Conservation (phyloP, 805 yeast genomes). For the Candida saitoana region DNA sequence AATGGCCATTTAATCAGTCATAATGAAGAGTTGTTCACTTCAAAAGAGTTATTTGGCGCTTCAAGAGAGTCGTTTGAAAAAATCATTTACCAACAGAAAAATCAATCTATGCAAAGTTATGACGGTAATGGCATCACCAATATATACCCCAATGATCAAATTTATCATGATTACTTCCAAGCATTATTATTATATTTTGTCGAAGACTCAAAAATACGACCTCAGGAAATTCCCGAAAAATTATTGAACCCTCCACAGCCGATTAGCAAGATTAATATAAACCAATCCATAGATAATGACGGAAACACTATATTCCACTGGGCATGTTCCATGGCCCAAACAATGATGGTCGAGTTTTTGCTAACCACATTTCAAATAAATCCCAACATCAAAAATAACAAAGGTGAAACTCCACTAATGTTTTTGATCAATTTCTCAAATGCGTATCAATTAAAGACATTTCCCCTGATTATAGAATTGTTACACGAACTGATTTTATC, state of each 20-base stretch:
- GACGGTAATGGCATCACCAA: constrained; percentile 26
- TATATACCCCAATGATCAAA: constrained; percentile 31
- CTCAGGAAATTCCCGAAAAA: constrained; percentile 29
- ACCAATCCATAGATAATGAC: constrained; percentile 85
- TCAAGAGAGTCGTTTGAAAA: constrained; percentile 36
- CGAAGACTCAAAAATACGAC: constrained; percentile 34
- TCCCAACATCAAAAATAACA: constrained; percentile 67
- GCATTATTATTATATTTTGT: constrained; percentile 49
- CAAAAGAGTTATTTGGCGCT: constrained; percentile 40
- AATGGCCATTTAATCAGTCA: constrained; percentile 10
- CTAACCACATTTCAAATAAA: constrained; percentile 67
- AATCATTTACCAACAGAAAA: constrained; percentile 16
- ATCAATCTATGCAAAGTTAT: constrained; percentile 2
- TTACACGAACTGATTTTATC: constrained; percentile 33
- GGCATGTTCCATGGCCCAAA: constrained; percentile 88
- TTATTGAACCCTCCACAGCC: constrained; percentile 55
- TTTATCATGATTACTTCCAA: constrained; percentile 39
- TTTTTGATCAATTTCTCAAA: constrained; percentile 39
- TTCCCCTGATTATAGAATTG: constrained; percentile 31
- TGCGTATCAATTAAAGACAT: constrained; percentile 34
- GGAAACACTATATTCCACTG: constrained; percentile 95
- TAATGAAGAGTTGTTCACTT: constrained; percentile 33
- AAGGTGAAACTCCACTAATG: constrained; percentile 82
- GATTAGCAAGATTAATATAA: constrained; percentile 56
- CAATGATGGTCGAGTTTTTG: constrained; percentile 60